Evolutionary conservation across 208 protist genomes (phyloP), one percentile per base, ranked within the genome.

Genomic region (Phytomonas francai): DNA sequence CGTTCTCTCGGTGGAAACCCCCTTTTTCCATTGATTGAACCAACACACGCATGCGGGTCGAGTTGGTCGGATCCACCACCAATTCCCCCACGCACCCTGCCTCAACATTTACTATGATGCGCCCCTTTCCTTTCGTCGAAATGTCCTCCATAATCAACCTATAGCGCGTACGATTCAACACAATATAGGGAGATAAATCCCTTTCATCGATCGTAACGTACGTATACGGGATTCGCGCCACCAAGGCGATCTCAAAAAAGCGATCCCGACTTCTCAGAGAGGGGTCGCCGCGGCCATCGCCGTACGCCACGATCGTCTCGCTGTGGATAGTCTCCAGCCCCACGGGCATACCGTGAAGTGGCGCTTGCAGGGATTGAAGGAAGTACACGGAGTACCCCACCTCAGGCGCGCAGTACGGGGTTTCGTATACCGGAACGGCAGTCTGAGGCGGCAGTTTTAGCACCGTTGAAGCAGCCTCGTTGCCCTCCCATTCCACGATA

Each of bases 171-270:
- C 91, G 88, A 67, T 96, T 96, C 31, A 94, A 63, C 62, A 93
- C 36, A 12, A 92, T 65, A 68, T 80, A 92, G n/a, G 91, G 87
- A 34, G 73, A 63, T 12, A 80, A 74, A 57, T 28, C 63, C n/a
- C 80, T 77, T 45, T 80, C 76, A 68, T 94, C 84, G 29, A 96
- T 33, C 16, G 87, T 81, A 0, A 96, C 74, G 71, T 88, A 96
- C 3, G 91, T 96, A 78, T 93, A 93, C 51, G 88, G 71, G 25
- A 77, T 85, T 5, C 78, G 69, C 25, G 78, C 73, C 14, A 83
- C 75, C 19, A 96, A 69, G 3, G 84, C 87, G 27, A 88, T 81
- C 29, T 96, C 88, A 29, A 92, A 61, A 49, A 86, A 84, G 27
- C 79, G 74, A 65, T 90, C 85, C 0, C 76, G 64, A 4, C 80